Base-by-base conservation (phyloP, 192 early-diverging fungal species). In the Rhizoclosmatium sp. region DNA sequence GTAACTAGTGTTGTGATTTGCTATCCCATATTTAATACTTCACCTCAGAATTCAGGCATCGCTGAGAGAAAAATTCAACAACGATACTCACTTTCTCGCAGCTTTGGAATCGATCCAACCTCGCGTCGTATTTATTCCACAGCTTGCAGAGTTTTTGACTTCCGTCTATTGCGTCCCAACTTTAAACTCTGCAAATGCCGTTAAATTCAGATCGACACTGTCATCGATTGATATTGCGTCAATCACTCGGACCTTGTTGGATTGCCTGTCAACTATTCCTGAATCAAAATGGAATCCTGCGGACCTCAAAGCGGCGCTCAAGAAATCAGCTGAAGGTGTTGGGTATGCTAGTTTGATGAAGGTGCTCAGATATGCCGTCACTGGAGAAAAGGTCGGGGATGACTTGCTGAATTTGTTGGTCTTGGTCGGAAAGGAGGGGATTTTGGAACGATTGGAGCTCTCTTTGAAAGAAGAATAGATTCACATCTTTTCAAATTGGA, bases 341-440 rank as follows among this genome's bases (percentile, higher is more conserved):
- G 56, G 45, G 3, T 77, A 69, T 75, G 69, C 59, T 2, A 46
- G 44, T 2, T 59, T 80, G 47, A 76, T 83, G 78, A 75, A 80
- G 59, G 39, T 47, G 7, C 42, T 83, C 21, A 65, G 82, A 46
- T 76, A 79, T 65, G 82, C 70, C 39, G 31, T 83, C 16, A 83
- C 82, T 51, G 82, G 82, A 19, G 39, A 39, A 7, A 69, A 79
- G 51, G 78, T 76, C 21, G 82, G 82, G 39, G 78, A 76, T 39
- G 82, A 83, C 49, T 77, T 83, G 74, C n/a, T 69, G 16, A 46
- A 54, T 10, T 75, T 79, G 14, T 56, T 82, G 47, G 65, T 61
- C 45, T 23, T 79, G 5, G 59, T 82, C 41, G 82, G 82, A 2
- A 67, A 60, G 72, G 9, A 78, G 4, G 49, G 73, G 45, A 70